phyloP scores from a whole-genome alignment of 2,329 filamentous ascomycete genomes.

The Talaromyces rugulosus region DNA sequence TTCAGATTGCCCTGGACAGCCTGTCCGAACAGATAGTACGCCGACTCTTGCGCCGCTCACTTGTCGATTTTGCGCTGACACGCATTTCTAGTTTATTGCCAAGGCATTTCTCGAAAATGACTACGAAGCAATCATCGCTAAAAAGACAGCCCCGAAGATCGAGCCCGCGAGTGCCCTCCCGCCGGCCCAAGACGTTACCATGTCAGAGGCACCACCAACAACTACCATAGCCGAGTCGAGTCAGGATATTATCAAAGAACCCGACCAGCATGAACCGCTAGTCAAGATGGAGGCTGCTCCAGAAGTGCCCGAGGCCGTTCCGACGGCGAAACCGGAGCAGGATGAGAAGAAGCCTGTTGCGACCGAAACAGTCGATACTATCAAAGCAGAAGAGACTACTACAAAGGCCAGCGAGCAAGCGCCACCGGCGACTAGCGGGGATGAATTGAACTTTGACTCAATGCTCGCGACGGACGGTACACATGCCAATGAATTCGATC shows the following conservation, averaged over 20 bases:
- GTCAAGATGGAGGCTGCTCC: slow-evolving; percentile 12
- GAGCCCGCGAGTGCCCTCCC: slow-evolving; percentile 11
- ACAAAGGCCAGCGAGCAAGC: slow-evolving; percentile 19
- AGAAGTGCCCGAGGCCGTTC: slow-evolving; percentile 5
- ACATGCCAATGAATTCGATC: slow-evolving; percentile 32
- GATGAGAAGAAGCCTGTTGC: slow-evolving; percentile 13
- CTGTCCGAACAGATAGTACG: slow-evolving; percentile 42
- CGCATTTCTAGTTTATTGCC: slow-evolving; percentile 33
- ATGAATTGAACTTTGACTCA: slow-evolving; percentile 40
- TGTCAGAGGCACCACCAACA: slow-evolving; percentile 22
- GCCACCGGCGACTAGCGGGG: slow-evolving; percentile 20
- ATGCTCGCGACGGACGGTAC: slow-evolving; percentile 32
- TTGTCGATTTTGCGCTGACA: background rate
- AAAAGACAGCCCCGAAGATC: slow-evolving; percentile 20
- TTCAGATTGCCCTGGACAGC: slow-evolving; percentile 36
- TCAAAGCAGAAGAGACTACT: slow-evolving; percentile 19
- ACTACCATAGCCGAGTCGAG: slow-evolving; percentile 14
- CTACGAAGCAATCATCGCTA: slow-evolving; percentile 33
- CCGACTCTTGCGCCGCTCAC: background rate
- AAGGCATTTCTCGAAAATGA: slow-evolving; percentile 41
- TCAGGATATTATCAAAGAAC: slow-evolving; percentile 17
- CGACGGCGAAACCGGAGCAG: slow-evolving; percentile 15
- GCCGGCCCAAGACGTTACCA: slow-evolving; percentile 25
- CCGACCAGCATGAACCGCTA: slow-evolving; percentile 9
- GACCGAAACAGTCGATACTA: slow-evolving; percentile 18